Percentiles rank a stretch among this genome's conserved stretches.
These are phyloP conservation scores for Tolypocladium tropicale DNA, from an alignment of 2,329 filamentous ascomycete genomes.

Conservation along the genomic window DNA sequence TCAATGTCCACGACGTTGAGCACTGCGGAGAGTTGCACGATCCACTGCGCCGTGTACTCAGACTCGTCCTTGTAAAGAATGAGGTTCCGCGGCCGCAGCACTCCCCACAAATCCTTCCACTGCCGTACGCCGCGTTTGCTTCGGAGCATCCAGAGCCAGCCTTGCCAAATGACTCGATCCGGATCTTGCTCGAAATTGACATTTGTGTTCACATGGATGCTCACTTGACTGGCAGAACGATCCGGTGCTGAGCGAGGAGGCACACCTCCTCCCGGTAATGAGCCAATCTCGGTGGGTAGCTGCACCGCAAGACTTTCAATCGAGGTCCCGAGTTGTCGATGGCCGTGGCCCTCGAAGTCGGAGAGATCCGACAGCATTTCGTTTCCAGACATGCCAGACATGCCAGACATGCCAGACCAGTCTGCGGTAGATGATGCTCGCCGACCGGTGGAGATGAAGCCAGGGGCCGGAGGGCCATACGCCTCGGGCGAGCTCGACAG, in stretches of 20 bases:
- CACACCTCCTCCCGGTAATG: slow-evolving; percentile 14
- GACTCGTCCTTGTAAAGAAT: slow-evolving; percentile 87
- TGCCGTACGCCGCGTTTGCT: slow-evolving; percentile 74
- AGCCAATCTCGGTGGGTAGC: slow-evolving; percentile 15
- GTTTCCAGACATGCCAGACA: slow-evolving; percentile 51
- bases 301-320: slow-evolving; percentile 38
- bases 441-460: slow-evolving; percentile 24
- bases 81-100: slow-evolving; percentile 74
- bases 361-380: slow-evolving; percentile 78
- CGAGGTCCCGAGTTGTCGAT: slow-evolving; percentile 38
- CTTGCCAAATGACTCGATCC: slow-evolving; percentile 89
- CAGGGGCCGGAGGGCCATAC: slow-evolving; percentile 21
- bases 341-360: slow-evolving; percentile 50
- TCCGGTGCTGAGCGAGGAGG: slow-evolving; percentile 23
- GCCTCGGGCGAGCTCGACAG: slow-evolving; percentile 55
- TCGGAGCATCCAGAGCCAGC: slow-evolving; percentile 76
- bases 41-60: slow-evolving; percentile 79
- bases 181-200: slow-evolving; percentile 48
- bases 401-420: slow-evolving; percentile 52
- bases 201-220: slow-evolving; percentile 25
- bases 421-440: slow-evolving; percentile 53
- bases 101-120: slow-evolving; percentile 93
- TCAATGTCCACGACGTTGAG: slow-evolving; percentile 92
- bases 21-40: slow-evolving; percentile 68
- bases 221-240: slow-evolving; percentile 54